These are phyloP conservation scores for Flammula alnicola DNA, from an alignment of 1,284 basidiomycete species.

Conservation along the genomic window DNA sequence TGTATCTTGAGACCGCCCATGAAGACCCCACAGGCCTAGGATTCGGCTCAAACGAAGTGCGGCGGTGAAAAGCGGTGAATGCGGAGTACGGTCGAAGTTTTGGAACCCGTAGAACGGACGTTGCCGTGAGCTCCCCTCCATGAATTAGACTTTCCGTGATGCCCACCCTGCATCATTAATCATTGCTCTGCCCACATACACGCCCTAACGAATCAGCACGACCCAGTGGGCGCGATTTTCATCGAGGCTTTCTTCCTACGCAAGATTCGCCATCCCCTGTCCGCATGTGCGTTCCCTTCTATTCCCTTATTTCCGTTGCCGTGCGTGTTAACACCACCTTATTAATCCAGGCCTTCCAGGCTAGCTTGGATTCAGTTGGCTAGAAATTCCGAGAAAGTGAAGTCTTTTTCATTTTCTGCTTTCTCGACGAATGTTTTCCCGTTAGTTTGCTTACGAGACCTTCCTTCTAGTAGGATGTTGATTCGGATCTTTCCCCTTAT, in stretches of 20 bases:
- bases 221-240: too few species aligned
- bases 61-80: neutral
- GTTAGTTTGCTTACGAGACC: slow-evolving; percentile 18
- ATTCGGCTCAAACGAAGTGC: slow-evolving; percentile 6
- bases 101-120: slow-evolving; percentile 13
- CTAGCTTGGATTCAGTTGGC: neutral
- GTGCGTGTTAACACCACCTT: slow-evolving; percentile 8
- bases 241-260: too few species aligned
- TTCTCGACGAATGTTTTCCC: slow-evolving; percentile 3
- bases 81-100: slow-evolving; percentile 5
- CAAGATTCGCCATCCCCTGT: slow-evolving; percentile 3
- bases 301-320: slow-evolving; percentile 13
- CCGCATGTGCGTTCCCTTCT: slow-evolving; percentile 8
- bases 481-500: slow-evolving; percentile 17
- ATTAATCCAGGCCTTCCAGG: slow-evolving; percentile 6
- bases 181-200: too few species aligned
- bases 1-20: neutral
- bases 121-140: slow-evolving; percentile 16
- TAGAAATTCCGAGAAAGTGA: slow-evolving; percentile 8
- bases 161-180: too few species aligned
- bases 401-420: slow-evolving; percentile 2
- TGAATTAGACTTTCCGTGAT: slow-evolving; percentile 14
- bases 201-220: too few species aligned
- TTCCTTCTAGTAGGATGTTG: slow-evolving; percentile 7
- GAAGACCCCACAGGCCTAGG: slow-evolving; percentile 10